Base-by-base conservation (phyloP, 2,329 filamentous ascomycete genomes). In the Phyllosticta citrichinensis region DNA sequence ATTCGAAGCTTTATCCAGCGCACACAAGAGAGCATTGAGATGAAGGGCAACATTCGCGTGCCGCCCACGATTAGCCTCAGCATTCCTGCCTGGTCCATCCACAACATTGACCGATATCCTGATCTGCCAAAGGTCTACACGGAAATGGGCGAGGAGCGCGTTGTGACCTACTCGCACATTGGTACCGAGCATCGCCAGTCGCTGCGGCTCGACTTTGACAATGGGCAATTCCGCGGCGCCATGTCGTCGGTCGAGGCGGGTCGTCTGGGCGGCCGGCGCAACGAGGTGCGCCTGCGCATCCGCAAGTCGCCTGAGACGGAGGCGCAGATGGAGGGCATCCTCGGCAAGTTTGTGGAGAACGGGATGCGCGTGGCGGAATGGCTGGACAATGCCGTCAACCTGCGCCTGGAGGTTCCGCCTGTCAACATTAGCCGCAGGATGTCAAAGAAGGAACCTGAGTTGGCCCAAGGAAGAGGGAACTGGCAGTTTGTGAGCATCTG, bases 81-180 rank as follows among this genome's bases (percentile, higher is more conserved):
- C 0, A 68, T 74, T 10, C 72, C 72, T 5, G 65, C 63, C 25
- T 71, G 69, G 69, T 65, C 65, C 0, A 65, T 73, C 5, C 64
- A 63, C 3, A 57, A 61, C 33, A 14, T 51, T 20, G 55, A 61
- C 9, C 24, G 47, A 11, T 61, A 57, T 20, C 27, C 11, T 10
- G 17, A 17, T 19, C 22, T 61, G 19, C 58, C 54, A 6, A 20
- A 9, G n/a, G 20, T 20, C 5, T 8, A 27, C 9, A 56, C 58
- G 14, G 25, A 56, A 8, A 55, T 55, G 0, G 56, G 66, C 51
- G 56, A 57, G 9, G 62, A 63, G 14, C 52, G 53, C 9, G 57
- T 57, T 5, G 62, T 70, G 24, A 67, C 63, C 10, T 74, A 70
- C 35, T 59, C 70, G 52, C 72, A 72, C 60, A 66, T 67, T 1